Conservation (phyloP, 148 eudicot species). For the Arctostaphylos glauca region DNA sequence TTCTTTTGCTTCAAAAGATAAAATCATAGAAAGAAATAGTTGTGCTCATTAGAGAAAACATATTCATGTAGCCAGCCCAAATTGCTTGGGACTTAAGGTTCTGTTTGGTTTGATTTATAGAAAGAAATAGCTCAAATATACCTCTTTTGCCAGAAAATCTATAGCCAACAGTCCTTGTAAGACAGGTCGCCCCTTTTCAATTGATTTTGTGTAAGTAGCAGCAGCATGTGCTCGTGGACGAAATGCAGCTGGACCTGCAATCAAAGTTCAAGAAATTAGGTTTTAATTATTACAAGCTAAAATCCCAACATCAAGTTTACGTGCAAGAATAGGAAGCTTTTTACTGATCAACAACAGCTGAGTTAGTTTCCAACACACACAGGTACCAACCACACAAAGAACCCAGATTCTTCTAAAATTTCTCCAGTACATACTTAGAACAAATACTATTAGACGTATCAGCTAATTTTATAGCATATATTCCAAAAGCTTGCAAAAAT, state of each 20-base stretch:
- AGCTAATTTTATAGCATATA: background rate
- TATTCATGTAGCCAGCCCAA: no score
- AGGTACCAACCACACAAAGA: conserved; percentile 1
- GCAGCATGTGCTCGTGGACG: conserved; percentile 91
- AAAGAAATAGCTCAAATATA: conserved; percentile 26
- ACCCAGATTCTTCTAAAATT: background rate
- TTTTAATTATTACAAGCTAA: conserved; percentile 6
- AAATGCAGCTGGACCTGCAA: conserved; percentile 98
- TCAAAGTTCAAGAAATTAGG: conserved; percentile 12
- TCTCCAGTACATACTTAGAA: background rate
- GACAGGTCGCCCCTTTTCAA: conserved; percentile 93
- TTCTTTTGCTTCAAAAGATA: background rate
- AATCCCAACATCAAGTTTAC: background rate
- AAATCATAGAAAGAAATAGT: background rate
- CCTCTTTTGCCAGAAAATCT: conserved; percentile 96
- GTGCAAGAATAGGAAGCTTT: background rate
- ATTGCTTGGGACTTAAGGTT: no score
- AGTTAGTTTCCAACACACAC: background rate
- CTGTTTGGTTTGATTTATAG: no score
- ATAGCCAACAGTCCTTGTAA: conserved; percentile 92
- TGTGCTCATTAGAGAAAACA: no score
- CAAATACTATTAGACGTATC: background rate
- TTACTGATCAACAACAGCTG: background rate
- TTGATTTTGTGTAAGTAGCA: conserved; percentile 58
- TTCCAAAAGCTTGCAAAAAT: background rate